These are phyloP conservation scores for Lyophyllum atratum DNA, from an alignment of 768 basidiomycete species.

Conservation along the genomic window DNA sequence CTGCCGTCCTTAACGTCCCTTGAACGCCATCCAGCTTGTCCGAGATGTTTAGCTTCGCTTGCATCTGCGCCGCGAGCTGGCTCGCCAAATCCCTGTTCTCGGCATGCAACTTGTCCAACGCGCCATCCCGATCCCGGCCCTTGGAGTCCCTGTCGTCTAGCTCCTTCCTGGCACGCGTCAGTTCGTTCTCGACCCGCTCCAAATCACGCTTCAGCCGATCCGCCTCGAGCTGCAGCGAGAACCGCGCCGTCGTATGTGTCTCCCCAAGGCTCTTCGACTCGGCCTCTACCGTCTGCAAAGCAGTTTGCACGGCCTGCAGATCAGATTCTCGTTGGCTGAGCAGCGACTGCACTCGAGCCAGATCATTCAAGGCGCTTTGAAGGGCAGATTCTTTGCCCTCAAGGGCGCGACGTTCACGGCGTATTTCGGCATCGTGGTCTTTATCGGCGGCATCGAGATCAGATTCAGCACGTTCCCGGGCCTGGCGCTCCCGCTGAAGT, in stretches of 20 bases:
- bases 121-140: constrained; percentile 68
- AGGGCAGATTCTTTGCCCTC: constrained; percentile 74
- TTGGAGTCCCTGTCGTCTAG: constrained; percentile 66
- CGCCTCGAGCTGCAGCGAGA: constrained; percentile 87
- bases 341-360: constrained; percentile 61
- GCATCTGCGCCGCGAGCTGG: constrained; percentile 83
- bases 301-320: constrained; percentile 68
- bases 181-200: constrained; percentile 76
- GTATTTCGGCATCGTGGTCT: constrained; percentile 61
- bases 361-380: constrained; percentile 61
- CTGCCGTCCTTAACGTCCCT: constrained; percentile 60
- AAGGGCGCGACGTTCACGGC: constrained; percentile 60
- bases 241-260: constrained; percentile 77
- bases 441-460: constrained; percentile 60
- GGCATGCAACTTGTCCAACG: constrained; percentile 73
- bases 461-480: constrained; percentile 53
- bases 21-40: constrained; percentile 86
- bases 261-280: constrained; percentile 84
- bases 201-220: constrained; percentile 87
- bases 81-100: constrained; percentile 81
- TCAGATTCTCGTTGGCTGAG: constrained; percentile 78
- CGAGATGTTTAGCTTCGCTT: constrained; percentile 80
- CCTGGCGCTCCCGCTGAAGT: constrained; percentile 56
- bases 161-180: constrained; percentile 70
- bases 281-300: constrained; percentile 69